These are phyloP conservation scores for Aspergillus oerlinghausenensis DNA, from an alignment of 2,329 filamentous ascomycete genomes.

Conservation along the genomic window DNA sequence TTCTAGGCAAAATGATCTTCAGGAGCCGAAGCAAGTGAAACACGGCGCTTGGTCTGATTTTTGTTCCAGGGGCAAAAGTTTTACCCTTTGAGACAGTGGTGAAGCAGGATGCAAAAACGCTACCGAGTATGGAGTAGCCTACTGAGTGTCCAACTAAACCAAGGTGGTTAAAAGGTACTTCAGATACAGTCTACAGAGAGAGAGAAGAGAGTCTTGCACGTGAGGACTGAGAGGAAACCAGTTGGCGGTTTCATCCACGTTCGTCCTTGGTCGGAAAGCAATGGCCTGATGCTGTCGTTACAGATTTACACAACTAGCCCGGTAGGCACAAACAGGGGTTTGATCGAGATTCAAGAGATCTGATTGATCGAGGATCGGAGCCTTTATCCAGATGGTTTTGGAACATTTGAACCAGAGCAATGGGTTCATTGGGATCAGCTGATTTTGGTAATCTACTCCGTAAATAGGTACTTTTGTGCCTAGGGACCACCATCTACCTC, in stretches of 20 bases:
- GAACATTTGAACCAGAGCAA: background rate
- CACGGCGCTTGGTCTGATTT: background rate
- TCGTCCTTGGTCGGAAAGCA: background rate
- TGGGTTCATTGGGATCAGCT: background rate
- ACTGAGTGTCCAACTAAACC: too few relatives aligned
- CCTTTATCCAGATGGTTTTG: background rate
- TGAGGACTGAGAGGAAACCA: background rate
- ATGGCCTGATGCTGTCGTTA: background rate
- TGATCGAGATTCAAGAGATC: background rate
- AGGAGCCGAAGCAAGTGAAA: constrained; percentile 1
- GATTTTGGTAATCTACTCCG: background rate
- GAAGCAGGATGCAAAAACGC: background rate
- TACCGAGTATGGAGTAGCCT: too few relatives aligned
- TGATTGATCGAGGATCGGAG: background rate
- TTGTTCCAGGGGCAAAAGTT: background rate
- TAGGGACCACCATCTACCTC: background rate
- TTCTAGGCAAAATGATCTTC: constrained; percentile 8
- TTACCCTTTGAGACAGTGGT: background rate
- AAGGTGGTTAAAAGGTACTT: too few relatives aligned
- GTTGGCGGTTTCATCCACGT: background rate
- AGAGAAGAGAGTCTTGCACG: background rate
- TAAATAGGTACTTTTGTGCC: too few relatives aligned
- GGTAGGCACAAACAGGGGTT: background rate
- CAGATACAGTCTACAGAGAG: too few relatives aligned
- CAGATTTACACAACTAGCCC: background rate